Evolutionary conservation across 2,329 filamentous ascomycete species (phyloP).

Genomic region (Colletotrichum limetticola): DNA sequence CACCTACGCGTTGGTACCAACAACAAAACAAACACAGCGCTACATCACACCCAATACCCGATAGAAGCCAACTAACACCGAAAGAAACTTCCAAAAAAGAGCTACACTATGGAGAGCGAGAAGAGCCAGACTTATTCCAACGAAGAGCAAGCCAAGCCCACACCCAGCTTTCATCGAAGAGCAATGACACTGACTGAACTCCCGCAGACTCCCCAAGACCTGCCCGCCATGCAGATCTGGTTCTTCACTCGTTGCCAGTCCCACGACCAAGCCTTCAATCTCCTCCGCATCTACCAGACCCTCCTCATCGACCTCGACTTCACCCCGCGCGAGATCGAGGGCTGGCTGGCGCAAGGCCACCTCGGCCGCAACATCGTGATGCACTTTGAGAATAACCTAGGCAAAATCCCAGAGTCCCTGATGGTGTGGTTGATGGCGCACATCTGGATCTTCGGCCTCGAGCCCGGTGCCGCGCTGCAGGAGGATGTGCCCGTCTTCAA

Average conservation of each 20-base stretch:
- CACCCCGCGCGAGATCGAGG: background rate
- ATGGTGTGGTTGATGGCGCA: background rate
- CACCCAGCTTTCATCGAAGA: background rate
- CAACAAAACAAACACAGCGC: no score
- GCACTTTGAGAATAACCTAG: background rate
- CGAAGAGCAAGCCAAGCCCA: background rate
- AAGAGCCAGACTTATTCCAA: no score
- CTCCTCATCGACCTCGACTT: background rate
- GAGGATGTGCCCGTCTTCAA: background rate
- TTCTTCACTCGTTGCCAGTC: background rate
- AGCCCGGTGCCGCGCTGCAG: background rate
- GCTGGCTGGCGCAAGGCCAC: background rate
- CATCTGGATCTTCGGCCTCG: background rate
- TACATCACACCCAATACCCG: no score
- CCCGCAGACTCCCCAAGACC: background rate
- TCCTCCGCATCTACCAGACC: constrained; percentile 9
- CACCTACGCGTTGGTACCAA: no score
- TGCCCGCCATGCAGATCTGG: background rate
- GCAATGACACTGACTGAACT: background rate
- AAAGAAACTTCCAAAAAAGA: no score
- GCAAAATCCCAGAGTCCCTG: background rate
- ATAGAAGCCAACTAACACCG: no score
- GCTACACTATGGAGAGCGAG: background rate
- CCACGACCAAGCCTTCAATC: background rate
- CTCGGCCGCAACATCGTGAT: background rate